Base-by-base conservation (phyloP, 106 monocot species). In the Phalaenopsis equestris region DNA sequence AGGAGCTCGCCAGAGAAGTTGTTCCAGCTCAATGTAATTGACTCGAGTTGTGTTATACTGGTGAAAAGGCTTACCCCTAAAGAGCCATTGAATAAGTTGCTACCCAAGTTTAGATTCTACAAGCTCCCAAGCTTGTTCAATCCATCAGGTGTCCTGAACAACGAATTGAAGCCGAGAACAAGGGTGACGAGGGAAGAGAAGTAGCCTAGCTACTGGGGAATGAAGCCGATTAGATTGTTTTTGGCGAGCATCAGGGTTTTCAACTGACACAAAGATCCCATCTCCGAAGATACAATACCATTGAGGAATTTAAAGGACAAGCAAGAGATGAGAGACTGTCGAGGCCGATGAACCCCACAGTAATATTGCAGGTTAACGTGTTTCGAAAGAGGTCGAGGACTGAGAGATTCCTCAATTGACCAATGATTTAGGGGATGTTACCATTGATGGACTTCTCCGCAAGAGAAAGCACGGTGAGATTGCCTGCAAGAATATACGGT, bases 381-480 rank as follows among this genome's bases (percentile, higher is more conserved):
- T 43, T 43, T 43, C 43, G 2, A 43, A 6, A 43, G 43, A 43
- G 43, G 43, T 43, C 43, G 6, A 6, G 43, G 43, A 43, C 43
- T 6, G 6, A 43, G 43, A 43, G 43, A 43, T 73, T 79, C 6
- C 23, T 64, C 14, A 91, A 75, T 67, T 75, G 36, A 80, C 83
- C 36, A 89, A 77, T 1, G n/a, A 84, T 80, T 10, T 67, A 43
- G 14, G 94, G 91, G 48, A 94, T 75, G 36, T n/a, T 56, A 37
- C 89, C 93, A 10, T 79, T 81, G 55, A 91, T 81, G 12, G 21
- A 48, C 77, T 91, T 89, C 5, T 73, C 81, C n/a, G 91, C 76
- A 19, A 94, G 79, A 43, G 83, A 84, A 64, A 90, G 91, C 55
- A 73, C 67, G 16, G 37, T 23, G 45, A 91, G 80, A 2, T 24